Conservation (phyloP, 169 alveolate species). For the Plasmodium berghei region DNA sequence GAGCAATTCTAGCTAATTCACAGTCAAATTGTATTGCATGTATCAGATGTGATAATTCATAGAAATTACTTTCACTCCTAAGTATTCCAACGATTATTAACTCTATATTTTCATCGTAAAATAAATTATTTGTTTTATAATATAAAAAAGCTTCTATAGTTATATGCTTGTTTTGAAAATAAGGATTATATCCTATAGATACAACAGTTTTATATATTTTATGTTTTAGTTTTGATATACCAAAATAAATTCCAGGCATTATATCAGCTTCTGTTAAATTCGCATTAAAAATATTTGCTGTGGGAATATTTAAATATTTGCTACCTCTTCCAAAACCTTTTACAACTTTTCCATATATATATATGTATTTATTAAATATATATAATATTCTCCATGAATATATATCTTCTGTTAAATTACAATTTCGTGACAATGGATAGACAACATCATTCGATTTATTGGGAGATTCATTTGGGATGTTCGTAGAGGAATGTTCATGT, state of each 20-base stretch:
- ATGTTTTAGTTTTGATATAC: slow-evolving; percentile 37
- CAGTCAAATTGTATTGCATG: slow-evolving; percentile 77
- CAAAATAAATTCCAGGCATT: slow-evolving; percentile 75
- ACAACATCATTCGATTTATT: slow-evolving; percentile 67
- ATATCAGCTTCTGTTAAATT: slow-evolving; percentile 53
- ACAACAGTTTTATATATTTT: slow-evolving; percentile 68
- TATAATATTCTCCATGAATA: slow-evolving; percentile 69
- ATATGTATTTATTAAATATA: slow-evolving; percentile 50
- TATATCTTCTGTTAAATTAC: slow-evolving; percentile 70
- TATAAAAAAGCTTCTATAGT: slow-evolving; percentile 66
- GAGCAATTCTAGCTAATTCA: slow-evolving; percentile 54
- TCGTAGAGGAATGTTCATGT: not conserved
- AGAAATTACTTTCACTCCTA: slow-evolving; percentile 69
- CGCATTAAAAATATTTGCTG: slow-evolving; percentile 56
- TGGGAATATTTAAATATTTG: slow-evolving; percentile 63
- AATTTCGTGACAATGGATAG: slow-evolving; percentile 51
- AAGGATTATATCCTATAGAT: slow-evolving; percentile 74
- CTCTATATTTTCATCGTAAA: slow-evolving; percentile 63
- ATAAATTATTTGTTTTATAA: slow-evolving; percentile 40
- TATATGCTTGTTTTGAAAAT: slow-evolving; percentile 64
- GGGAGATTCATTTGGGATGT: not conserved
- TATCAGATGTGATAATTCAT: slow-evolving; percentile 54
- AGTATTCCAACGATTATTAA: slow-evolving; percentile 57
- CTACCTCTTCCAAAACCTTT: slow-evolving; percentile 76
- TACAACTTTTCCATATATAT: slow-evolving; percentile 62